Percentiles rank a stretch among this genome's conserved stretches.
Evolutionary conservation across 2,329 filamentous ascomycete species (phyloP).

Genomic region (Stagonosporopsis tanaceti): DNA sequence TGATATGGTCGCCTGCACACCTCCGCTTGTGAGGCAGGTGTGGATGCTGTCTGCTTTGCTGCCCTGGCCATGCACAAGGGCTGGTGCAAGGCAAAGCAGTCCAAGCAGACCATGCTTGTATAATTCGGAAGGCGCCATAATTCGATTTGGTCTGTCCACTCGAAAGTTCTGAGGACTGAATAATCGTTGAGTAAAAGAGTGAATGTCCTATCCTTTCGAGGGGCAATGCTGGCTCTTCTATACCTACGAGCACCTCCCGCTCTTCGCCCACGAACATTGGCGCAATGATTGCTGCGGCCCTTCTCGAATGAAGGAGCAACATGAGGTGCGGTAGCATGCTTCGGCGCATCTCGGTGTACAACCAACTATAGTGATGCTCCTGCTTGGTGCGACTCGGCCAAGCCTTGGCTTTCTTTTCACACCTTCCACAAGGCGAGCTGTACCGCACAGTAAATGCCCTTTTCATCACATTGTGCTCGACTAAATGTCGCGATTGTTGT

Average conservation of each 20-base stretch:
- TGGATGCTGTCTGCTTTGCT: slow-evolving; percentile 14
- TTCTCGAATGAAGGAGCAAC: not conserved
- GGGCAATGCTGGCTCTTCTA: not conserved
- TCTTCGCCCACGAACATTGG: not conserved
- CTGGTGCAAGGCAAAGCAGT: slow-evolving; percentile 7
- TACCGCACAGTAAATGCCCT: not conserved
- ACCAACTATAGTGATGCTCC: not conserved
- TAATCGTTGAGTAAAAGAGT: not conserved
- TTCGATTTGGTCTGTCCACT: not conserved
- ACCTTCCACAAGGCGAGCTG: not conserved
- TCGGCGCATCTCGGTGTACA: slow-evolving; percentile 4
- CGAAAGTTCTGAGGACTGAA: too few species aligned
- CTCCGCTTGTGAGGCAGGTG: slow-evolving; percentile 11
- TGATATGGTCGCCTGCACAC: slow-evolving; percentile 10
- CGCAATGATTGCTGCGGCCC: slow-evolving; percentile 6
- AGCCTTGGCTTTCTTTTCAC: not conserved
- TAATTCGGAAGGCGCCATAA: slow-evolving; percentile 3
- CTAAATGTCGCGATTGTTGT: not conserved
- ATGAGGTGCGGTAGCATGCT: not conserved
- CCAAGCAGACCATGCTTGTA: slow-evolving; percentile 11
- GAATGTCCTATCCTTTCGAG: not conserved
- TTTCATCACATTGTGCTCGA: not conserved
- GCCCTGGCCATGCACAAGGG: slow-evolving; percentile 8
- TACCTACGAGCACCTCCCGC: not conserved
- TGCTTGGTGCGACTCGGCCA: slow-evolving; percentile 2